These are phyloP conservation scores for Rhynchospora tenuis DNA, from an alignment of 176 grass and related monocot species.

Conservation along the genomic window DNA sequence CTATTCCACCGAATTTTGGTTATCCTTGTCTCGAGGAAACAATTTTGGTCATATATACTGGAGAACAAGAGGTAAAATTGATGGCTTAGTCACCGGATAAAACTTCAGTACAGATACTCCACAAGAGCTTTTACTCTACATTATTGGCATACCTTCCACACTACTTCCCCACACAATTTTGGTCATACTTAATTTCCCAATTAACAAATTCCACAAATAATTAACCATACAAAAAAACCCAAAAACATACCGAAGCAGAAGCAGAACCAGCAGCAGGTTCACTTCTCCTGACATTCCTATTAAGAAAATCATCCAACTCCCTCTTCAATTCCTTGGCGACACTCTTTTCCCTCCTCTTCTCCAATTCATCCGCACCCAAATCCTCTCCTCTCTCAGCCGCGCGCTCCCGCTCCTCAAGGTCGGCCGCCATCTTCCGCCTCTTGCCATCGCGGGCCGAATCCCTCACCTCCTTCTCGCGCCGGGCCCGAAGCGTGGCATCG, in stretches of 20 bases:
- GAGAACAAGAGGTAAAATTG: not conserved
- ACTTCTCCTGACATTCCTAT: constrained; percentile 20
- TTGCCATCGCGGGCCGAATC: constrained; percentile 34
- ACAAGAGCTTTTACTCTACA: not conserved
- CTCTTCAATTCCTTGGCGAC: constrained; percentile 40
- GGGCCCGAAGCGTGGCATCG: constrained; percentile 52
- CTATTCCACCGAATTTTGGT: not conserved
- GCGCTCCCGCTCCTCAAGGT: constrained; percentile 84
- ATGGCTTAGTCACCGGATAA: not conserved
- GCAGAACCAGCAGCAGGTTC: constrained; percentile 10
- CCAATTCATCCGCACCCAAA: constrained; percentile 25
- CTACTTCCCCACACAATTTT: not conserved
- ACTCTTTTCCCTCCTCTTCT: constrained; percentile 34
- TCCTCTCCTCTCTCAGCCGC: constrained; percentile 20
- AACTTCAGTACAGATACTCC: not conserved
- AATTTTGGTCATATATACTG: not conserved
- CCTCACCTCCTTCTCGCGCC: constrained; percentile 41
- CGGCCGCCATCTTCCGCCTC: constrained; percentile 53
- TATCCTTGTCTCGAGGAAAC: not conserved
- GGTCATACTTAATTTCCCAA: not conserved
- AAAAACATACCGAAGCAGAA: constrained; percentile 41
- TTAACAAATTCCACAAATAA: not conserved
- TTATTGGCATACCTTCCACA: not conserved
- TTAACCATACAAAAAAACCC: not conserved
- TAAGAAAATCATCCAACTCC: constrained; percentile 40